Base-by-base conservation (phyloP, 2,329 filamentous ascomycete genomes). In the Botryotinia convoluta region DNA sequence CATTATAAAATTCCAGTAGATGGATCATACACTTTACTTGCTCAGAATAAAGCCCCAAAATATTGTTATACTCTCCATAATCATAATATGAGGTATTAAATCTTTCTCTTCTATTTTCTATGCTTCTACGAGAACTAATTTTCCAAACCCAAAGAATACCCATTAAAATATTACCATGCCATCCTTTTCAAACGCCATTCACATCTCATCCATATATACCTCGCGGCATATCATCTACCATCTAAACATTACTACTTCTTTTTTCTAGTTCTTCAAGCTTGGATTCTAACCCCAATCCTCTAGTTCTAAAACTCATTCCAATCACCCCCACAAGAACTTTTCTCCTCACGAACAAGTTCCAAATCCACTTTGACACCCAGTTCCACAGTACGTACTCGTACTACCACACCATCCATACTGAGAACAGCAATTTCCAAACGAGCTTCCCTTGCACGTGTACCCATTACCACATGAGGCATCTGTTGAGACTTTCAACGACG, bases 311-410 rank as follows among this genome's bases (percentile, higher is more conserved):
- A 54, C 39, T 26, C 29, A 42, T 29, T 18, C 48, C 12, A 22
- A 39, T 42, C 48, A 32, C 7, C 37, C 42, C 26, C 37, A 32
- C 1, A 61, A 61, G 44, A 5, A 7, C n/a, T 12, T 42, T 29
- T 45, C 29, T 29, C 29, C 45, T 42, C 45, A 57, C 35, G 69
- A 63, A n/a, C 69, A 71, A 45, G 42, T 71, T 20, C 69, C 70
- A 37, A 72, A 72, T n/a, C 22, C 70, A 35, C 35, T 67, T 8
- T 72, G 70, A 20, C 70, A 72, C 5, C 70, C 70, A 5, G n/a
- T 37, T 9, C 70, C 70, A 35, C 60, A 72, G 35, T 45, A 72
- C 20, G 12, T 26, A 18, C 10, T 35, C 16, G 61, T 35, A 6
- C 45, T 72, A 2, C 70, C 70, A 59, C 70, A 72, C 20, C 29